Base-by-base conservation (phyloP, 768 basidiomycete species). In the Agrocybe pediades region DNA sequence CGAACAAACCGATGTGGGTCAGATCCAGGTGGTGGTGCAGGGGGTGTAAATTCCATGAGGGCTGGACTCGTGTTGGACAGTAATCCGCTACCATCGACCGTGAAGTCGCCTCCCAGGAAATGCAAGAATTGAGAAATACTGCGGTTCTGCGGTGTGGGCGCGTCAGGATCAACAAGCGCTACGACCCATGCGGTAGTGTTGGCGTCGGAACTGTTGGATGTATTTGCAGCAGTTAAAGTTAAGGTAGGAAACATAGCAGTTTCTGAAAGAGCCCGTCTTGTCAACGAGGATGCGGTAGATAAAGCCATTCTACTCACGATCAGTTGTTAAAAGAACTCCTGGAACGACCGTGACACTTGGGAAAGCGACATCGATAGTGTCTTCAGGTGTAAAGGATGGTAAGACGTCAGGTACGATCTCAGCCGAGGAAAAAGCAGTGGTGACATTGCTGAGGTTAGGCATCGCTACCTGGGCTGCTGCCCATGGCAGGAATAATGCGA, bases 121-220 rank as follows among this genome's bases (percentile, higher is more conserved):
- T 78, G 76, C 2, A 77, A 65, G 50, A 74, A 71, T 51, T 77
- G 68, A 6, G 73, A 62, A 11, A 65, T 53, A 8, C 62, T 67
- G 9, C 65, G 66, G 51, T 74, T 72, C 48, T 75, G 70, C 0
- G 73, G 74, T 19, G 72, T 73, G 20, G 76, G 73, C 1, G 71
- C 76, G 57, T 79, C 76, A 24, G 75, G 77, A 56, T 78, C 77
- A 30, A 79, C 64, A 30, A 78, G 60, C 16, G 68, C 67, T 15
- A 79, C 49, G 21, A 79, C 71, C 56, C 71, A 76, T 15, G 69
- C 63, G 29, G 33, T 36, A 13, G 61, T 57, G 53, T 62, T 68
- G 15, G 57, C 51, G 39, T 55, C 55, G 40, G 54, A 43, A 24
- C 57, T 40, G n/a, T 62, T 42, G 16, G 63, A 60, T 36, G 67